These are phyloP conservation scores for Arachnopeziza araneosa DNA, from an alignment of 2,329 filamentous ascomycete species.

Conservation along the genomic window DNA sequence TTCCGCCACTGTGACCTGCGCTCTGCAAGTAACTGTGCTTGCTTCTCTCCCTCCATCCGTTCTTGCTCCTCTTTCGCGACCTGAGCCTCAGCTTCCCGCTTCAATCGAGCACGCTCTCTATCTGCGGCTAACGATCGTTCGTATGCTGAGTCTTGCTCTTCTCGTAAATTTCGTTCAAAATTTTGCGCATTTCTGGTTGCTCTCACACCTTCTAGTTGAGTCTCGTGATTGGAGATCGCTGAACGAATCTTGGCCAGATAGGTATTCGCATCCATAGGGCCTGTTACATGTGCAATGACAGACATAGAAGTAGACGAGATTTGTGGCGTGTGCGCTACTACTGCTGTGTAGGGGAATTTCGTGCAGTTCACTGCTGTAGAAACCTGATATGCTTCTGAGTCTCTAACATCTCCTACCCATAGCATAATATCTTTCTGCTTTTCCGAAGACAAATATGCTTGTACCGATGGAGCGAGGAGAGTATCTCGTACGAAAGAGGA, in stretches of 20 bases:
- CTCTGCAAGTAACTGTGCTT: conserved; percentile 46
- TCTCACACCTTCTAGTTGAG: conserved; percentile 69
- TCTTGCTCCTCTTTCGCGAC: conserved; percentile 63
- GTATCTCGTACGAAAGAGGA: conserved; percentile 76
- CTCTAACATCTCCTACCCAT: conserved; percentile 89
- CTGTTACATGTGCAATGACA: conserved; percentile 72
- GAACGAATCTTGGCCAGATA: conserved; percentile 70
- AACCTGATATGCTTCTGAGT: conserved; percentile 92
- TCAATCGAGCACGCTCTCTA: conserved; percentile 72
- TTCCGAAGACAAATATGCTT: conserved; percentile 67
- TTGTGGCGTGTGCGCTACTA: conserved; percentile 83
- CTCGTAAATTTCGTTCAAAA: conserved; percentile 71
- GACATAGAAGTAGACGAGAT: conserved; percentile 86
- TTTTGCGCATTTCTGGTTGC: conserved; percentile 74
- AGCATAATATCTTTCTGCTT: conserved; percentile 74
- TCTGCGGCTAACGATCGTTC: conserved; percentile 86
- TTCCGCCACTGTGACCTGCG: conserved; percentile 62
- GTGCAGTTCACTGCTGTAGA: conserved; percentile 81
- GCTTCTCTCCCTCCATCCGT: conserved; percentile 55
- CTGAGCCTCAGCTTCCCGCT: conserved; percentile 67
- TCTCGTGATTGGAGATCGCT: conserved; percentile 69
- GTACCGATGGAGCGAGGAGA: conserved; percentile 68
- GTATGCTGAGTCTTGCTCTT: conserved; percentile 89
- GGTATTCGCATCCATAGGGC: conserved; percentile 62
- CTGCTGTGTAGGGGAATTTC: conserved; percentile 83